These are phyloP conservation scores for Cryphonectria carpinicola DNA, from an alignment of 2,329 filamentous ascomycete genomes.

Conservation along the genomic window DNA sequence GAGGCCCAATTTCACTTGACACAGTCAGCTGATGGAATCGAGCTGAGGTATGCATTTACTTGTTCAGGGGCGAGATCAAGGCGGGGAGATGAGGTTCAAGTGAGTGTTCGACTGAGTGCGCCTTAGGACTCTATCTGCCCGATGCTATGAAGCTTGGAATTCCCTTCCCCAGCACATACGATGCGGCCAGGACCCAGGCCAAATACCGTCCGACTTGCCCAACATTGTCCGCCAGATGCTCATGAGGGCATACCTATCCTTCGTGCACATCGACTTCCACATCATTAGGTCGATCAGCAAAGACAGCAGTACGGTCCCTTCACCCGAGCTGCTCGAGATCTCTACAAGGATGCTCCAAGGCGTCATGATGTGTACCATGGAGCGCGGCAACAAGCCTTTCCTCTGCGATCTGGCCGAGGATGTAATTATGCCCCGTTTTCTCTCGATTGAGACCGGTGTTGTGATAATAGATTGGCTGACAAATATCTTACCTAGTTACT, in stretches of 20 bases:
- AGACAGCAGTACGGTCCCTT: not conserved
- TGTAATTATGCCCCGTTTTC: not conserved
- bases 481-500: not conserved
- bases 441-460: not conserved
- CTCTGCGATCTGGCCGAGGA: conserved; percentile 7
- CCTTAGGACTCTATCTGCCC: not conserved
- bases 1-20: not conserved
- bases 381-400: not conserved
- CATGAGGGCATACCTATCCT: not conserved
- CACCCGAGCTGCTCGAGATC: conserved; percentile 9
- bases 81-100: not conserved
- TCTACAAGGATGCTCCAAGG: conserved; percentile 11
- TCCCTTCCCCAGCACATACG: conserved; percentile 11
- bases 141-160: conserved; percentile 2
- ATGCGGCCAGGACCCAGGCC: not conserved
- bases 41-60: conserved; percentile 1
- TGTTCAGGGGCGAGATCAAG: not conserved
- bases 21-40: not conserved
- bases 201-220: not conserved
- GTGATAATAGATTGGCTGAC: not conserved
- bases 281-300: not conserved
- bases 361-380: not conserved
- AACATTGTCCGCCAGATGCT: not conserved
- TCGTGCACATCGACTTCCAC: conserved; percentile 4
- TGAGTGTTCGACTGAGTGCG: not conserved